Conservation (phyloP, 306 rosid species). For the Alnus glutinosa region DNA sequence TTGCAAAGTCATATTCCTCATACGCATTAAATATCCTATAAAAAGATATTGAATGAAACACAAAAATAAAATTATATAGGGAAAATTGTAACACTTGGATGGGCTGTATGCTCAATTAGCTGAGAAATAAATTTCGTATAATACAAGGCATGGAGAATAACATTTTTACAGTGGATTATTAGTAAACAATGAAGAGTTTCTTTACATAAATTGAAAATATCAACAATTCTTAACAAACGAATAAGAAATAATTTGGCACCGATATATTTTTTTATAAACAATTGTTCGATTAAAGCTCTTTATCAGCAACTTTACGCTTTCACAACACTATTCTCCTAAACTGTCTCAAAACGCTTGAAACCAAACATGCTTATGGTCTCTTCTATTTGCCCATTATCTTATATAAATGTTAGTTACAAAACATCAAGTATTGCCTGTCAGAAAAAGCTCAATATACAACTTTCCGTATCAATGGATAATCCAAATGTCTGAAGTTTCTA, state of each 20-base stretch:
- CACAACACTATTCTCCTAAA: too few species aligned
- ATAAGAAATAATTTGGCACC: too few species aligned
- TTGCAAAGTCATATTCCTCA: conserved; percentile 81
- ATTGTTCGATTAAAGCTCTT: too few species aligned
- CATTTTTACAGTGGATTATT: neutral
- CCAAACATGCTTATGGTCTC: too few species aligned
- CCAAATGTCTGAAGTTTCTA: too few species aligned
- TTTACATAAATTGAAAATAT: too few species aligned
- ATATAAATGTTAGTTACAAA: too few species aligned
- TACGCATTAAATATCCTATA: conserved; percentile 77
- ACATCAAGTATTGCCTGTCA: neutral
- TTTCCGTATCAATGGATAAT: neutral
- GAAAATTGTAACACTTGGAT: neutral
- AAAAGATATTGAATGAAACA: neutral
- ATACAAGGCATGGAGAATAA: neutral
- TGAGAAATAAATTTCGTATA: neutral
- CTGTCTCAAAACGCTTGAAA: too few species aligned
- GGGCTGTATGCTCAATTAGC: neutral
- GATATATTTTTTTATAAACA: too few species aligned
- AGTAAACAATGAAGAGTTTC: neutral
- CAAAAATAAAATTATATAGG: neutral
- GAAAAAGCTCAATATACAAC: neutral
- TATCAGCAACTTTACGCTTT: too few species aligned
- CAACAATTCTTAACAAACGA: neutral
- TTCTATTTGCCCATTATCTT: too few species aligned